Evolutionary conservation across 2,329 filamentous ascomycete species (phyloP).

Genomic region (Alternaria infectoria): DNA sequence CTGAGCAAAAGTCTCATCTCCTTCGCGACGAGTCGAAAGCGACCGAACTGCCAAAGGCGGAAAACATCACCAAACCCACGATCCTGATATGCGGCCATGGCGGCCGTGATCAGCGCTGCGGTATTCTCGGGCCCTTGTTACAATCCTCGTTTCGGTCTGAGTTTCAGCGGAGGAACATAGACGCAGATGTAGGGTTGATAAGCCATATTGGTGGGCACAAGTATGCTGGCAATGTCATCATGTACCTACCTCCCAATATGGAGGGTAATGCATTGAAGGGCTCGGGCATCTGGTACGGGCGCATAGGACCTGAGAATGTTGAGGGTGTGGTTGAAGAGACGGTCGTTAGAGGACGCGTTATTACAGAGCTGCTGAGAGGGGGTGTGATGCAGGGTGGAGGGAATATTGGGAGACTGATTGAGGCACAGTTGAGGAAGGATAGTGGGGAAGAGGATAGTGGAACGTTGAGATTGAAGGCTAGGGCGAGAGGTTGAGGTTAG

Average conservation of each 20-base stretch:
- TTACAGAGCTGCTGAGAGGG: conserved; percentile 75
- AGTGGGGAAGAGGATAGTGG: conserved; percentile 32
- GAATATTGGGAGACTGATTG: conserved; percentile 38
- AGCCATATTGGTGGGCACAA: conserved; percentile 87
- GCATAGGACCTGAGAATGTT: conserved; percentile 76
- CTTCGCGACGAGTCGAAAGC: conserved; percentile 58
- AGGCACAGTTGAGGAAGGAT: conserved; percentile 38
- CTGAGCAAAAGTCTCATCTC: conserved; percentile 55
- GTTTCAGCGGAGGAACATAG: conserved; percentile 58
- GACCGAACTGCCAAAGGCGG: conserved; percentile 60
- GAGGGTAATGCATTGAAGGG: conserved; percentile 66
- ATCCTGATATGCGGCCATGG: conserved; percentile 90
- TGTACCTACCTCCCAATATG: conserved; percentile 71
- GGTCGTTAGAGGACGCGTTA: conserved; percentile 68
- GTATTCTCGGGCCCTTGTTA: conserved; percentile 77
- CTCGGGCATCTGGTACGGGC: conserved; percentile 81
- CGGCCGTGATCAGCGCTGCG: conserved; percentile 81
- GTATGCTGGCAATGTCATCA: conserved; percentile 82
- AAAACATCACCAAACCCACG: conserved; percentile 39
- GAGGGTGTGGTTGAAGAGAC: conserved; percentile 78
- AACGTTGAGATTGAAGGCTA: conserved; percentile 29
- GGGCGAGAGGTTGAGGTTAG: conserved; percentile 3
- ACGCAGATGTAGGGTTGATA: conserved; percentile 71
- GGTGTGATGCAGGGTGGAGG: conserved; percentile 57
- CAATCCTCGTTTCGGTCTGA: conserved; percentile 71